Evolutionary conservation across 495 filamentous ascomycete genomes (phyloP).

Genomic region (Halenospora varia): DNA sequence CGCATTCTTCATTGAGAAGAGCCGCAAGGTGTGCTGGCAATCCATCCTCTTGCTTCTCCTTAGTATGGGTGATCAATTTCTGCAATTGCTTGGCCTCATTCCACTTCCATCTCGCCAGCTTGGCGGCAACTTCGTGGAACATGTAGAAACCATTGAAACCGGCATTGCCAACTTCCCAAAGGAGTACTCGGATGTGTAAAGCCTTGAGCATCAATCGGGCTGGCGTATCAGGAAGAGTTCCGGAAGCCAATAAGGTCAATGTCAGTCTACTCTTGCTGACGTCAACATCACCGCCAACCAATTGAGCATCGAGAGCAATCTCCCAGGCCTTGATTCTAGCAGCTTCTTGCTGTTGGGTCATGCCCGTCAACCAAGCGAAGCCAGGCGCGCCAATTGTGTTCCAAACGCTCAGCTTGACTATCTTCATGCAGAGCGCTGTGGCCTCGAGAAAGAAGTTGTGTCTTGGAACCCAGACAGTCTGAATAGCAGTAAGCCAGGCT

Average conservation of each 20-base stretch:
- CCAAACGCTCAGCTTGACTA: constrained; percentile 72
- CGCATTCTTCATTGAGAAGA: constrained; percentile 71
- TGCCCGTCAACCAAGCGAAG: constrained; percentile 74
- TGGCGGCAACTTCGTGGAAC: constrained; percentile 61
- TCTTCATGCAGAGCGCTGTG: constrained; percentile 74
- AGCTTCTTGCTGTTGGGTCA: constrained; percentile 79
- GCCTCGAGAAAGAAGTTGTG: constrained; percentile 83
- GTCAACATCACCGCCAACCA: constrained; percentile 88
- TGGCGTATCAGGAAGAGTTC: constrained; percentile 81
- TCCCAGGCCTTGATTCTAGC: constrained; percentile 90
- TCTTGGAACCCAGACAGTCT: constrained; percentile 89
- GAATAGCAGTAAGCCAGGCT: constrained; percentile 92
- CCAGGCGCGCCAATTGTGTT: constrained; percentile 70
- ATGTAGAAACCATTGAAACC: constrained; percentile 56
- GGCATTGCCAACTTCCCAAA: constrained; percentile 70
- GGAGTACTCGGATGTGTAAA: constrained; percentile 80
- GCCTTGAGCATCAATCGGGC: constrained; percentile 87
- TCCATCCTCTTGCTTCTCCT: constrained; percentile 49
- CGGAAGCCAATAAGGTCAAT: constrained; percentile 83
- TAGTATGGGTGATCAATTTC: constrained; percentile 47
- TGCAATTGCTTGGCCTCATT: constrained; percentile 68
- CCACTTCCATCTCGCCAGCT: constrained; percentile 74
- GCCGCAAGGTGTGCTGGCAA: constrained; percentile 72
- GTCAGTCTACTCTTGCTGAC: constrained; percentile 84
- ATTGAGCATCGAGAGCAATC: constrained; percentile 90